phyloP scores from a whole-genome alignment of 2,329 filamentous ascomycete genomes.

The Leptographium flavum region DNA sequence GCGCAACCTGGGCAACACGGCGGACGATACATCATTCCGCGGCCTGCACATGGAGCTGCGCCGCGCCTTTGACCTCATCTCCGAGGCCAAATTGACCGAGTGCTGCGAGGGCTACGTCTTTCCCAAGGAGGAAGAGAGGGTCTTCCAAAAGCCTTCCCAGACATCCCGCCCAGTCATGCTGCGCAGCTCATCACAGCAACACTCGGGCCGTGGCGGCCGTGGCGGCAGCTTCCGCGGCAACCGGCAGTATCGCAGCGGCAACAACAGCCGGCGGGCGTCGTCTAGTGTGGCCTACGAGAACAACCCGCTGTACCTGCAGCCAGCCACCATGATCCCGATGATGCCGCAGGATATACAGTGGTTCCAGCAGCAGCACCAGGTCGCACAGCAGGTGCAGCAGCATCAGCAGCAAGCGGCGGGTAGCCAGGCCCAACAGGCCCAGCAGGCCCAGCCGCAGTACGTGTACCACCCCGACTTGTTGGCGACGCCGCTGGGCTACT shows the following conservation, averaged over 20 bases:
- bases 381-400: slow-evolving; percentile 22
- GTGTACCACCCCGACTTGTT: slow-evolving; percentile 17
- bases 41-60: slow-evolving; percentile 83
- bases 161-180: slow-evolving; percentile 41
- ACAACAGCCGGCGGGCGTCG: slow-evolving; percentile 35
- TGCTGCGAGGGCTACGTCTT: slow-evolving; percentile 82
- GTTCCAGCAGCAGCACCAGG: slow-evolving; percentile 30
- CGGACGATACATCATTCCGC: slow-evolving; percentile 85
- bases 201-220: slow-evolving; percentile 29
- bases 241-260: slow-evolving; percentile 30
- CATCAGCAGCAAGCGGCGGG: slow-evolving; percentile 30
- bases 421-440: slow-evolving; percentile 26
- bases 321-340: slow-evolving; percentile 26
- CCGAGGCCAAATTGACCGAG: slow-evolving; percentile 63
- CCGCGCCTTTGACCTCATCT: slow-evolving; percentile 71
- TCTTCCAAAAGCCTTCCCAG: slow-evolving; percentile 41
- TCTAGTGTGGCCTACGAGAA: slow-evolving; percentile 39
- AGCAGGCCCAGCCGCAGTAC: slow-evolving; percentile 22
- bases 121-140: slow-evolving; percentile 63
- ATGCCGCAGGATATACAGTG: slow-evolving; percentile 32
- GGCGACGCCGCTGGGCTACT: slow-evolving; percentile 17
- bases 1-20: slow-evolving; percentile 89
- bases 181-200: slow-evolving; percentile 47
- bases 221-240: slow-evolving; percentile 34
- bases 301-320: slow-evolving; percentile 25